phyloP scores from a whole-genome alignment of 163 green algal species.

The Chloromonas sp. region DNA sequence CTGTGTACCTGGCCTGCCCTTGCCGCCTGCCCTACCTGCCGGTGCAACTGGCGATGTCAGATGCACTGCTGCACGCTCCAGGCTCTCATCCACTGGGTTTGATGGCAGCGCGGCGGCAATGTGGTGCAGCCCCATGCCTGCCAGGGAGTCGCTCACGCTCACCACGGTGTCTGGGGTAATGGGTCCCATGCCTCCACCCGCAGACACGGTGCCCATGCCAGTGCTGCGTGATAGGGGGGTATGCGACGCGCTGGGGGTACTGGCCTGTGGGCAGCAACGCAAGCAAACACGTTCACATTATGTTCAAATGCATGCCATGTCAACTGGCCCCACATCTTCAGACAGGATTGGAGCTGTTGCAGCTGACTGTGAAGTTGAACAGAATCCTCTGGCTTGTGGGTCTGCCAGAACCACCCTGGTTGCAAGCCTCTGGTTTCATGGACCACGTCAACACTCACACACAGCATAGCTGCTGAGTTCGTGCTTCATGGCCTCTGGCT shows the following conservation, averaged over 20 bases:
- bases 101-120: background rate
- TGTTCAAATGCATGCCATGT: background rate
- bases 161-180: background rate
- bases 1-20: too few species aligned
- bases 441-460: background rate
- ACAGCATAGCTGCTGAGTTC: background rate
- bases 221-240: background rate
- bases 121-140: background rate
- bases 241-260: background rate
- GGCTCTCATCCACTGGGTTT: background rate
- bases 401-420: background rate
- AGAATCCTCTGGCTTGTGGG: too few species aligned
- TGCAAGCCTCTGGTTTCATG: background rate
- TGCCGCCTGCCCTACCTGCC: background rate
- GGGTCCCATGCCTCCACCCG: background rate
- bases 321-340: background rate
- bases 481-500: too few species aligned
- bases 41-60: background rate
- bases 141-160: background rate
- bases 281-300: background rate
- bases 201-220: background rate
- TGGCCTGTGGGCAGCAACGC: background rate
- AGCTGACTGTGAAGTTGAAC: background rate
- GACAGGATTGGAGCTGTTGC: background rate
- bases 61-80: background rate